Base-by-base conservation (phyloP, 1,284 basidiomycete genomes). In the Dichomitus squalens region DNA sequence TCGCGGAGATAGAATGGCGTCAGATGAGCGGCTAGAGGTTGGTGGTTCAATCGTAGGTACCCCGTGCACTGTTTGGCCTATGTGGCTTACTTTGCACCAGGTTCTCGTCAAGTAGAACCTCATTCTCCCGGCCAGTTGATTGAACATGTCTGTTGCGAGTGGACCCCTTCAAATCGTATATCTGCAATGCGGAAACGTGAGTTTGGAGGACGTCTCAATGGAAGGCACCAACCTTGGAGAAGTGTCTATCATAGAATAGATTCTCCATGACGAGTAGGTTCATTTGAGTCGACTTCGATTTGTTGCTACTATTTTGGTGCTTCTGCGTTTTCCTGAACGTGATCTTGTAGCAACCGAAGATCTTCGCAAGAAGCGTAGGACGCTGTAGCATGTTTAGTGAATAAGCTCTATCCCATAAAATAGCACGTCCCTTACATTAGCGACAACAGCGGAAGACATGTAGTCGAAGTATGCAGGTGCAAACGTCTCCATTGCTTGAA, bases 251-350 rank as follows among this genome's bases (percentile, higher is more conserved):
- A 71, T 97, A 96, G 71, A 98, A 96, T 12, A 99, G 80, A 68
- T 99, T 99, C 74, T 99, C 94, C 94, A 98, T 98, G 53, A 99
- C 94, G 41, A 98, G 78, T 25, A 98, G 80, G 69, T 98, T 98
- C 90, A 98, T 95, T 68, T 95, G 88, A 21, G 92, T 92, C 7
- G 87, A 84, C 71, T 93, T 93, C 2, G 88, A 84, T 68, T 84
- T 89, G 47, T 78, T 83, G 2, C 79, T 67, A 12, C 78, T 78
- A 8, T 27, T 20, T 58, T 77, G 83, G 60, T 88, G 87, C 64
- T 85, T 88, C 41, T 83, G 87, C 0, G 86, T 86, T 71, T 96
- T 96, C 65, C 87, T 87, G 76, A 95, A 96, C 1, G 93, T 95
- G 61, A 99, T 84, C 68, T 98, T 96, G 76, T 94, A 99, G 69